Evolutionary conservation across 352 stramenopile genomes (phyloP), one percentile per base, ranked within the genome.

Genomic region (Phytophthora megakarya): DNA sequence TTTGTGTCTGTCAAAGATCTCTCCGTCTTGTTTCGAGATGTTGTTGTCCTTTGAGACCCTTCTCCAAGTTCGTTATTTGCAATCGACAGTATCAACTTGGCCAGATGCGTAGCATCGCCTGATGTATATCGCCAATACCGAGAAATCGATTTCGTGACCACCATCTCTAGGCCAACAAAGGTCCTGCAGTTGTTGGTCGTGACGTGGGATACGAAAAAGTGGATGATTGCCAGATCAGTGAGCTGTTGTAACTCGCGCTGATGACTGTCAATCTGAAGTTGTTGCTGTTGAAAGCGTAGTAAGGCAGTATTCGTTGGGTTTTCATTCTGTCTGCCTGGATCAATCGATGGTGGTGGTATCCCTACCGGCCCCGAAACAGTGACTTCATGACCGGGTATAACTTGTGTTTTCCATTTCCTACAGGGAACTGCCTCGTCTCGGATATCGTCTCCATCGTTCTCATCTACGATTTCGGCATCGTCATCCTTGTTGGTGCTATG

Each of bases 161-260:
- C 42, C 15, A 39, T 19, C 42, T 73, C 59, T 16, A 69, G 42
- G 18, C 55, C 55, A 11, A 42, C 45, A 13, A 30, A 25, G 38
- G 15, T 55, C 28, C n/a, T n/a, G 16, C n/a, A n/a, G n/a, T 22
- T 46, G 44, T 39, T 66, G 5, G 52, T 38, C 18, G 54, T 42
- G 16, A 64, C 19, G 9, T 39, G 42, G 6, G 61, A 74, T 12
- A 47, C 48, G 55, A 74, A 71, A 11, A 59, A 61, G 25, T 74
- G 54, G 18, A 74, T 13, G 12, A 71, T 60, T 5, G 44, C 43
- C 13, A 74, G 39, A 32, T 74, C 67, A 5, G 55, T 68, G n/a
- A 72, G 46, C 22, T 72, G 45, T 15, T 68, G 58, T 18, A 72
- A 35, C 21, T 64, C 64, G 19, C 44, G 44, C 38, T 40, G 50